Percentiles rank a stretch among this genome's conserved stretches.
Conservation (phyloP, 345 rosid species). For the Populus euphratica region DNA sequence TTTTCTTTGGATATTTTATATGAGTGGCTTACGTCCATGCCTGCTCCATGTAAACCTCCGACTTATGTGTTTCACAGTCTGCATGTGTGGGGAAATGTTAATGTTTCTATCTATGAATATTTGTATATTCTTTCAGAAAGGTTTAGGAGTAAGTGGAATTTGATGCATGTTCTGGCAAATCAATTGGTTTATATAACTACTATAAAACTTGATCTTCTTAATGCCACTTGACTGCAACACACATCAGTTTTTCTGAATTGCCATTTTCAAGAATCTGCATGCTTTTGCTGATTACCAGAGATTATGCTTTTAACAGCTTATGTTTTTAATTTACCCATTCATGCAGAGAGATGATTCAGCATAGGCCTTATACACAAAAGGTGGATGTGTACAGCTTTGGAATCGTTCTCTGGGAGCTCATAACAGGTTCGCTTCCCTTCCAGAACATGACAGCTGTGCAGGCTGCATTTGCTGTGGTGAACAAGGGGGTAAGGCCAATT, state of each 20-base stretch:
- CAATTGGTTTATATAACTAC: background rate
- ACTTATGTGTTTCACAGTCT: background rate
- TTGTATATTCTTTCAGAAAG: background rate
- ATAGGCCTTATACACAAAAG: slow-evolving; percentile 29
- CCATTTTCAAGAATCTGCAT: background rate
- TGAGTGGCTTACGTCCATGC: background rate
- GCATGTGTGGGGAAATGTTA: background rate
- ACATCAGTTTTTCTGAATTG: background rate
- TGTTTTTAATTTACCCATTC: background rate
- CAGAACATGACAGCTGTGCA: slow-evolving; percentile 34
- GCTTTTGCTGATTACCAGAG: background rate
- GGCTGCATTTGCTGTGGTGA: slow-evolving; percentile 35
- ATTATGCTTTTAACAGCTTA: background rate
- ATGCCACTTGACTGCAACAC: background rate
- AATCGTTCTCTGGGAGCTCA: slow-evolving; percentile 32
- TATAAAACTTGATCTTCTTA: background rate
- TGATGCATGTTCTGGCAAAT: background rate
- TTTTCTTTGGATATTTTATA: background rate
- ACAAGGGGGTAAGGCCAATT: slow-evolving; percentile 28
- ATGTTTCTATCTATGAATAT: background rate
- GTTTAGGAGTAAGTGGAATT: background rate
- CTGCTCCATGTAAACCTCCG: background rate
- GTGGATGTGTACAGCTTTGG: slow-evolving; percentile 35
- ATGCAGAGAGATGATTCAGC: slow-evolving; percentile 34
- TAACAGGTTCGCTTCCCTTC: slow-evolving; percentile 29